These are phyloP conservation scores for Trichoderma koningii DNA, from an alignment of 2,329 filamentous ascomycete genomes.

Conservation along the genomic window DNA sequence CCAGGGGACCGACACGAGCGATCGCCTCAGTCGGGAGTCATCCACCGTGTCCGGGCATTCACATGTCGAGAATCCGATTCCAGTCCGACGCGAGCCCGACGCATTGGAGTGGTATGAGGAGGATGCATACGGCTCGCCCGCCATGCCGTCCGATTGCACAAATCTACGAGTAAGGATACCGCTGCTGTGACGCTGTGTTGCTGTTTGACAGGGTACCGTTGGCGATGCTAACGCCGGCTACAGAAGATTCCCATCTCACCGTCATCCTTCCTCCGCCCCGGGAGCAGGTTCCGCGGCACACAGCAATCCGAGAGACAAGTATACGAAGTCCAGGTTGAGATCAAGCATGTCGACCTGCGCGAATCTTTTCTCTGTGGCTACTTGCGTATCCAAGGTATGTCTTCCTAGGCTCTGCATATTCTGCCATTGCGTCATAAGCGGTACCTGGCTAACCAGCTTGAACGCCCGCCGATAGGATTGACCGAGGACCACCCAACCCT, in stretches of 20 bases:
- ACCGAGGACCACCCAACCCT: slow-evolving; percentile 96
- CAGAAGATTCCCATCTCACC: slow-evolving; percentile 76
- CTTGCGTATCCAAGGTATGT: slow-evolving; percentile 84
- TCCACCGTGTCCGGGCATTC: slow-evolving; percentile 27
- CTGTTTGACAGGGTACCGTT: not conserved
- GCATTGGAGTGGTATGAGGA: slow-evolving; percentile 34
- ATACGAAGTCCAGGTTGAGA: slow-evolving; percentile 95
- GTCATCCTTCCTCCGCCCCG: slow-evolving; percentile 82
- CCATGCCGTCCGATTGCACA: slow-evolving; percentile 45
- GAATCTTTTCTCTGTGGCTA: slow-evolving; percentile 96
- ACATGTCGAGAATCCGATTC: slow-evolving; percentile 28
- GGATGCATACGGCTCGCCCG: slow-evolving; percentile 40
- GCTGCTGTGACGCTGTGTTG: not conserved
- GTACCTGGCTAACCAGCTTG: slow-evolving; percentile 12
- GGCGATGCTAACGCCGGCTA: slow-evolving; percentile 6
- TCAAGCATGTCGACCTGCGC: slow-evolving; percentile 92
- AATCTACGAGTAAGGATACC: slow-evolving; percentile 40
- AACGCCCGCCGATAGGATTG: slow-evolving; percentile 60
- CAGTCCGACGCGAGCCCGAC: slow-evolving; percentile 32
- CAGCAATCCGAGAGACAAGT: slow-evolving; percentile 91
- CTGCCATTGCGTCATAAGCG: slow-evolving; percentile 22
- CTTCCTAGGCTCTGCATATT: not conserved
- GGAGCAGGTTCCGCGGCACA: slow-evolving; percentile 85
- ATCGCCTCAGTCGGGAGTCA: slow-evolving; percentile 32
- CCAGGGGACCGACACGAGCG: slow-evolving; percentile 32